A percentile compares a stretch with the other conserved stretches of the same genome.
Conservation (phyloP, 73 alveolate genomes). For the Uronychia setigera region DNA sequence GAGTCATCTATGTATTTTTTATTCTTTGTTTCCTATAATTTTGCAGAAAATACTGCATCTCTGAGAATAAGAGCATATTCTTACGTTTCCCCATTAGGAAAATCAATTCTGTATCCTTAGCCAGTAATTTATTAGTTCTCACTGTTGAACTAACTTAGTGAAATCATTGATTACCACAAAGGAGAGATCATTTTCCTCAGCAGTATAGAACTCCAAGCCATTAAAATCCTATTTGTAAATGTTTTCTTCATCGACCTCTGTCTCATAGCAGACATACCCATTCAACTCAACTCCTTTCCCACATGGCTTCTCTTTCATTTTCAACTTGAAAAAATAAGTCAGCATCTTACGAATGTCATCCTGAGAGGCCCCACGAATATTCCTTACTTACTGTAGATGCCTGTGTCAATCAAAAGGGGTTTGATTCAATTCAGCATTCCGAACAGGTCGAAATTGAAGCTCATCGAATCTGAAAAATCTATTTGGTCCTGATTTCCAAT, state of each 20-base stretch:
- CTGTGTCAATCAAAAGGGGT: background rate
- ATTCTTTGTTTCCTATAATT: background rate
- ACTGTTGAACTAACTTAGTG: background rate
- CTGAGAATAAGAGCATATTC: background rate
- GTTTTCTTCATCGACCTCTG: background rate
- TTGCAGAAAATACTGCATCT: background rate
- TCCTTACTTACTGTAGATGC: background rate
- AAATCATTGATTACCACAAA: background rate
- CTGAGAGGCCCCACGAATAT: conserved; percentile 1
- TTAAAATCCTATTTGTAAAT: background rate
- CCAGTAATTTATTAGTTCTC: background rate
- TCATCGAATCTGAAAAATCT: background rate
- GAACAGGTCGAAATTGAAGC: background rate
- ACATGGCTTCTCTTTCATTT: background rate
- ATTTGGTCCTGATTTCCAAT: background rate
- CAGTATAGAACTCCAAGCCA: background rate
- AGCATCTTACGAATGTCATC: background rate
- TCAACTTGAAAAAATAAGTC: background rate
- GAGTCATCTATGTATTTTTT: background rate
- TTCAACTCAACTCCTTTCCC: background rate
- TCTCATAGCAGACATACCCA: background rate
- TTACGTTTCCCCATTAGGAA: background rate
- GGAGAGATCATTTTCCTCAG: background rate
- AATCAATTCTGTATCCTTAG: background rate
- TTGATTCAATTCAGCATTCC: background rate